Percentiles rank a stretch among this genome's conserved stretches.
These are phyloP conservation scores for Aristolochia contorta DNA, from an alignment of 164 flowering plant genomes.

Conservation along the genomic window DNA sequence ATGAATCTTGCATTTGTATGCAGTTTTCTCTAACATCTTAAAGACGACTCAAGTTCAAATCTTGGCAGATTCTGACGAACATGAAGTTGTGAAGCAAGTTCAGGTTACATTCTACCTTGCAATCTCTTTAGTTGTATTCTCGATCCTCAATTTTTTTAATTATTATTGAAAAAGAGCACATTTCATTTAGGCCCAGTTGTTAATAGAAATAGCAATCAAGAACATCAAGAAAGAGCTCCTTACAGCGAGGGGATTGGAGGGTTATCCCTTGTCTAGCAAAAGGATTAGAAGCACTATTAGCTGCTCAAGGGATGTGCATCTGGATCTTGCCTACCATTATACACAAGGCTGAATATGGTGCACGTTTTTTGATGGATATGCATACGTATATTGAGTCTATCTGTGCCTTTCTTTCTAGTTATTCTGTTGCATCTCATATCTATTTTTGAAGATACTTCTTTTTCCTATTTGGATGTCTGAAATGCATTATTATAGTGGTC, in stretches of 20 bases:
- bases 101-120: conserved; percentile 41
- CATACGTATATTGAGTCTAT: too few species aligned
- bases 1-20: neutral
- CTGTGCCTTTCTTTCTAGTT: too few species aligned
- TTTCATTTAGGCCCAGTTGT: too few species aligned
- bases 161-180: too few species aligned
- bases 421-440: too few species aligned
- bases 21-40: conserved; percentile 95
- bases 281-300: too few species aligned
- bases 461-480: neutral
- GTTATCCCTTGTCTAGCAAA: too few species aligned
- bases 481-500: neutral
- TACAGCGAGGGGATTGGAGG: too few species aligned
- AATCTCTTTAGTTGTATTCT: neutral
- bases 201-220: too few species aligned
- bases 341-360: neutral
- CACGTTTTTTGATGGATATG: too few species aligned
- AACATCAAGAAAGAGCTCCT: too few species aligned
- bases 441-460: neutral
- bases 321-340: neutral
- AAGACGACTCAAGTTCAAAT: conserved; percentile 77
- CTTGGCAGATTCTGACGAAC: conserved; percentile 94
- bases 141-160: neutral
- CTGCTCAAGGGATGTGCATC: too few species aligned
- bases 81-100: conserved; percentile 90